Evolutionary conservation across 2,329 filamentous ascomycete species (phyloP).

Genomic region (Xylariaceae sp.): DNA sequence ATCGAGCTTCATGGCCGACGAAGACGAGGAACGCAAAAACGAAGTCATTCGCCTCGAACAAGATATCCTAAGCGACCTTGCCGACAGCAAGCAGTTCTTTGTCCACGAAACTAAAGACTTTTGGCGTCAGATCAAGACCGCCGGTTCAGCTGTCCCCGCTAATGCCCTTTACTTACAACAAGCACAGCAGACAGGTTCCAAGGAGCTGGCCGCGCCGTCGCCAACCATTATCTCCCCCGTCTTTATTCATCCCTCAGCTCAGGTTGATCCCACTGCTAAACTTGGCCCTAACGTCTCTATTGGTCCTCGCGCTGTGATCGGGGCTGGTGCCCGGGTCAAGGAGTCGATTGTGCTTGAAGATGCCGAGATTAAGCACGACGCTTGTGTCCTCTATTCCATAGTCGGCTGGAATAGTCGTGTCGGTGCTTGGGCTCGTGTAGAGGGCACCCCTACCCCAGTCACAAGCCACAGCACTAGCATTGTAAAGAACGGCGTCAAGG

Average conservation of each 20-base stretch:
- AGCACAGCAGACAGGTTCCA: constrained; percentile 76
- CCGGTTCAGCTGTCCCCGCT: constrained; percentile 91
- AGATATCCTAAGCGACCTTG: constrained; percentile 91
- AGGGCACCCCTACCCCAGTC: constrained; percentile 85
- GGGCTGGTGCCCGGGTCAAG: constrained; percentile 86
- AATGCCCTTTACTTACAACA: constrained; percentile 96
- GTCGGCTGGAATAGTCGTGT: constrained; percentile 96
- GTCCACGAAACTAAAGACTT: constrained; percentile 99
- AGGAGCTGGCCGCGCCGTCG: constrained; percentile 77
- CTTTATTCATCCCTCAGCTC: constrained; percentile 88
- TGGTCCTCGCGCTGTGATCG: constrained; percentile 79
- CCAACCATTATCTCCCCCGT: constrained; percentile 87
- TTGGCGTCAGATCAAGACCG: constrained; percentile 99
- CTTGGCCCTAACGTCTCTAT: constrained; percentile 95
- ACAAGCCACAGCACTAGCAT: constrained; percentile 90
- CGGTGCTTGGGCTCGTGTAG: constrained; percentile 96
- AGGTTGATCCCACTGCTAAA: constrained; percentile 91
- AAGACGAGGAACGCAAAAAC: constrained; percentile 70
- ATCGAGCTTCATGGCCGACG: constrained; percentile 55
- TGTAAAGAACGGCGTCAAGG: constrained; percentile 96
- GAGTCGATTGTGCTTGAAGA: constrained; percentile 95
- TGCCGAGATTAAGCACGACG: constrained; percentile 92
- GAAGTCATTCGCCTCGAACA: constrained; percentile 93
- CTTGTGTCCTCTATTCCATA: constrained; percentile 91
- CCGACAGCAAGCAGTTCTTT: constrained; percentile 96